Evolutionary conservation across 768 basidiomycete species (phyloP).

Genomic region (Gloeostereum incarnatum): DNA sequence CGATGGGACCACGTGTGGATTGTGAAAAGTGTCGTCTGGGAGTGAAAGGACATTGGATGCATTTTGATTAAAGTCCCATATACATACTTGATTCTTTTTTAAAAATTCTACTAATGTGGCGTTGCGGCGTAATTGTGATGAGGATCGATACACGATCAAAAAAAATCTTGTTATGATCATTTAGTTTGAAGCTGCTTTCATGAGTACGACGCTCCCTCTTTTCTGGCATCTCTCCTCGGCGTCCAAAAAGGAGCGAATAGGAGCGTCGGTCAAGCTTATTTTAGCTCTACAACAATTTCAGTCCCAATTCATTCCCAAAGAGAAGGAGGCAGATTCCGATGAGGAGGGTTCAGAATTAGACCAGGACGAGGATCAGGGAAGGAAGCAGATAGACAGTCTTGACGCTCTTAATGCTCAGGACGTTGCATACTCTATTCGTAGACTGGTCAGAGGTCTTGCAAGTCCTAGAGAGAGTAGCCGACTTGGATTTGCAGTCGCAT

Average conservation of each 20-base stretch:
- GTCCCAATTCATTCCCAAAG: conserved; percentile 43
- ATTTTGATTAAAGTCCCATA: conserved; percentile 50
- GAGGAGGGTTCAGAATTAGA: conserved; percentile 30
- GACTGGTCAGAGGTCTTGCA: conserved; percentile 81
- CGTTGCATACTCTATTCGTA: conserved; percentile 84
- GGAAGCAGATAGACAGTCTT: conserved; percentile 34
- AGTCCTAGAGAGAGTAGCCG: conserved; percentile 91
- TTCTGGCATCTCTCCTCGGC: conserved; percentile 91
- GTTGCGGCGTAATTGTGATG: too few species aligned
- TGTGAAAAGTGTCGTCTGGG: conserved; percentile 58
- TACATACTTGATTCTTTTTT: too few species aligned
- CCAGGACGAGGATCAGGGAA: conserved; percentile 39
- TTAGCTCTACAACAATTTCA: conserved; percentile 82
- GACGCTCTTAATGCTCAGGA: conserved; percentile 78
- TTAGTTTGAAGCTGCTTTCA: too few species aligned
- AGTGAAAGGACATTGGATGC: conserved; percentile 67
- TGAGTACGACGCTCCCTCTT: conserved; percentile 84
- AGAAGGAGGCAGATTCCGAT: conserved; percentile 26
- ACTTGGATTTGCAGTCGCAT: conserved; percentile 90
- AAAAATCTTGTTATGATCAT: too few species aligned
- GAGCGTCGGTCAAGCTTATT: conserved; percentile 81
- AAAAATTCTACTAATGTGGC: too few species aligned
- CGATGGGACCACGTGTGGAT: conserved; percentile 65
- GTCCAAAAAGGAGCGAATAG: conserved; percentile 69
- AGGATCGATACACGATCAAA: too few species aligned